Percentiles rank a stretch among this genome's conserved stretches.
These are phyloP conservation scores for Rhizopogon vesiculosus DNA, from an alignment of 768 basidiomycete genomes.

Conservation along the genomic window DNA sequence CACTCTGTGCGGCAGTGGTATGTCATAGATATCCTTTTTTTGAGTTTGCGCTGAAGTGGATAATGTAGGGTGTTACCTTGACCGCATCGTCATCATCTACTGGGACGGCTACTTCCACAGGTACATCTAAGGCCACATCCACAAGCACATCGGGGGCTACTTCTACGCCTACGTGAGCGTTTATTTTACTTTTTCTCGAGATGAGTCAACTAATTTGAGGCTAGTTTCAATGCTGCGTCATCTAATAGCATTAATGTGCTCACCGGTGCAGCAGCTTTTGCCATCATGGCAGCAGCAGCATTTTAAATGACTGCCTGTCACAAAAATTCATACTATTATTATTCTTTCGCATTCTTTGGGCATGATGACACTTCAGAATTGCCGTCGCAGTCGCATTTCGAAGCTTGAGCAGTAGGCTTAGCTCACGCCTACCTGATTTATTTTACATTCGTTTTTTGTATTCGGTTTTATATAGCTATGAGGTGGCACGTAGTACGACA, in stretches of 20 bases:
- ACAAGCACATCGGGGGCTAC: no score
- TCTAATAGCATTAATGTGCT: conserved; percentile 7
- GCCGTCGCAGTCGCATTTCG: neutral
- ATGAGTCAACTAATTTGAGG: neutral
- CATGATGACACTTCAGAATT: neutral
- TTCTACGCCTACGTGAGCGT: conserved; percentile 5
- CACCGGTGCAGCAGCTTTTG: conserved; percentile 6
- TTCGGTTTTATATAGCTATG: no score
- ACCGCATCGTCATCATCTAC: conserved; percentile 7
- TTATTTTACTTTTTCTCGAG: neutral
- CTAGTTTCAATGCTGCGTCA: conserved; percentile 1
- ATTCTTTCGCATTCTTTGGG: neutral
- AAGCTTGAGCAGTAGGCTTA: neutral
- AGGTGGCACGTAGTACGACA: no score
- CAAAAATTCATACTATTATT: neutral
- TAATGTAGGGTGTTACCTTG: conserved; percentile 49
- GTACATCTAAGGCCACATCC: neutral
- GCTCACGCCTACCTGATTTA: neutral
- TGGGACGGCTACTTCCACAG: conserved; percentile 13
- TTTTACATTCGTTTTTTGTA: no score
- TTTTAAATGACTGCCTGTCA: conserved; percentile 5
- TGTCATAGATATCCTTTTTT: conserved; percentile 16
- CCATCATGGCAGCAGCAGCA: conserved; percentile 7
- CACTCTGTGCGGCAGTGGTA: conserved; percentile 47
- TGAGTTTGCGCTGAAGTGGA: neutral